Base-by-base conservation (phyloP, 2,329 filamentous ascomycete species). In the Paramyrothecium sp. region DNA sequence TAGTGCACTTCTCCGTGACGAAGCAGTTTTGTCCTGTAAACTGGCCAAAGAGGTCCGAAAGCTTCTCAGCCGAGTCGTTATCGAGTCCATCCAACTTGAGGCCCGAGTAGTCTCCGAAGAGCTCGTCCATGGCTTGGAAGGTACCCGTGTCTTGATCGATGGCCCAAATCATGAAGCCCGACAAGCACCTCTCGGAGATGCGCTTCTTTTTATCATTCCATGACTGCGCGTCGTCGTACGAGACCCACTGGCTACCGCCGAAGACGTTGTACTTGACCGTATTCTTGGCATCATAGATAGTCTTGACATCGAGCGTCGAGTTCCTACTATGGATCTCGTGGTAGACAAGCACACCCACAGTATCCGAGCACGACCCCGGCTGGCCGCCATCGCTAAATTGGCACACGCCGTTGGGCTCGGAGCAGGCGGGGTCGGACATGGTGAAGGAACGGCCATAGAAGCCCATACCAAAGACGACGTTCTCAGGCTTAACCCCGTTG, bases 1-100 rank as follows among this genome's bases (percentile, higher is more conserved):
- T 65, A n/a, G 47, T 49, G 47, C 47, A 49, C 19, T 22, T 13
- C 19, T 49, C 47, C 19, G 47, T 49, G 19, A 49, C 47, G 20
- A 49, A 49, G 47, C 20, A 49, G 19, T 49, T n/a, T 49, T 49
- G 47, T 4, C 47, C 47, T 12, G 12, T 49, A 13, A 13, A 49
- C 47, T 49, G 47, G 19, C 10, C 47, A 49, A 13, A 49, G 47
- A 11, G 47, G 21, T 49, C 47, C 5, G 47, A 11, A 12, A 49
- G 23, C 8, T 49, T n/a, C 20, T 49, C 47, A 49, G n/a, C n/a
- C n/a, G n/a, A n/a, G n/a, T n/a, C n/a, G n/a, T n/a, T n/a, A n/a
- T n/a, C n/a, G n/a, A n/a, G n/a, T n/a, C 21, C 20, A 21, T 21
- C 21, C 19, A 21, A 12, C 8, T 49, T n/a, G 47, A 49, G 47